phyloP scores from a whole-genome alignment of 2,329 filamentous ascomycete species.

The Talaromyces sp. region DNA sequence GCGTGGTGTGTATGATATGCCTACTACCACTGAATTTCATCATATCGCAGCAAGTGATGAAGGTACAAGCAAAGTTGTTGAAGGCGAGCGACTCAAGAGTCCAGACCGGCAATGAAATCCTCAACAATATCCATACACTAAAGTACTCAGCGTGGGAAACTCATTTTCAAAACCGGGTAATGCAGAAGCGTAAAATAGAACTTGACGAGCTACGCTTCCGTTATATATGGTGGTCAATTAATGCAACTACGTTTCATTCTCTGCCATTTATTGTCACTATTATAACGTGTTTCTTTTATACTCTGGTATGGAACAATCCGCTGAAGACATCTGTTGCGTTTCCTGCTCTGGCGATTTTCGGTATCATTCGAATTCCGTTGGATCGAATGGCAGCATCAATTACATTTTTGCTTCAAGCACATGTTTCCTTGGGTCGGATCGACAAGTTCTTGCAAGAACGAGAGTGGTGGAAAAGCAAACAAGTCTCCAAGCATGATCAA shows the following conservation, averaged over 20 bases:
- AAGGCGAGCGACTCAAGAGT: conserved; percentile 1
- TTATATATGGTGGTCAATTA: conserved; percentile 4
- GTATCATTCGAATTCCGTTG: conserved; percentile 3
- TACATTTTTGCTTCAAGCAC: background rate
- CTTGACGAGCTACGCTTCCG: background rate
- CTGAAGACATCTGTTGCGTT: conserved; percentile 9
- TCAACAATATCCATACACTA: conserved; percentile 3
- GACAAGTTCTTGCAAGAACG: conserved; percentile 1
- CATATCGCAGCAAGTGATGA: background rate
- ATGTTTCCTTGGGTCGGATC: conserved; percentile 7
- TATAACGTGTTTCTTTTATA: conserved; percentile 6
- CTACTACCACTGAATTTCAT: conserved; percentile 7
- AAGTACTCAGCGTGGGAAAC: conserved; percentile 9
- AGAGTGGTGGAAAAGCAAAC: background rate
- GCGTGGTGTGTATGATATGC: background rate
- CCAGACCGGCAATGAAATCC: background rate
- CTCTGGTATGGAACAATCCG: background rate
- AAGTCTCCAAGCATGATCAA: background rate
- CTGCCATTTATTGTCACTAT: conserved; percentile 4
- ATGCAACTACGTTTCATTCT: background rate
- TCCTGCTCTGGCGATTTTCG: conserved; percentile 9
- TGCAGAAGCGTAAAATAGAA: background rate
- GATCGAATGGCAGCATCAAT: conserved; percentile 3
- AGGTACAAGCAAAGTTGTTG: background rate
- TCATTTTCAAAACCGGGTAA: background rate